Conservation (phyloP, 2,329 filamentous ascomycete species). For the Apiospora sp. region DNA sequence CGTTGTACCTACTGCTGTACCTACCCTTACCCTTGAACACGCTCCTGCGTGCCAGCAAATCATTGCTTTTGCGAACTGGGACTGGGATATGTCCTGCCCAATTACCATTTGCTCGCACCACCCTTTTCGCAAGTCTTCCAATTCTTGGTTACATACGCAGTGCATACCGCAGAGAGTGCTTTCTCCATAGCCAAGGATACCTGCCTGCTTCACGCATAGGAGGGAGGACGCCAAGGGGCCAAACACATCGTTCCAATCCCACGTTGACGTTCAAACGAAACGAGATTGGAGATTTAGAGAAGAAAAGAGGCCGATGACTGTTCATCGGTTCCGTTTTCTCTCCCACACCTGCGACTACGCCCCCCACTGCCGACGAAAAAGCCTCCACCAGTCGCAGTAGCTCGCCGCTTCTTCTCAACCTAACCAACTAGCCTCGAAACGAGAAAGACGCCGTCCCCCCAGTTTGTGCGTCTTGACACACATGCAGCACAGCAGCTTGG, state of each 20-base stretch:
- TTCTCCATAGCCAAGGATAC: constrained; percentile 13
- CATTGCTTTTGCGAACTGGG: constrained; percentile 24
- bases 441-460: constrained; percentile 13
- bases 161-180: constrained; percentile 9
- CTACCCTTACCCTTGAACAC: constrained; percentile 15
- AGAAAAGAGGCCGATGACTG: constrained; percentile 14
- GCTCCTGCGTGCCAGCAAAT: constrained; percentile 28
- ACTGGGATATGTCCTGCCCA: constrained; percentile 15
- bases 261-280: constrained; percentile 13
- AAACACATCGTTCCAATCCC: constrained; percentile 12
- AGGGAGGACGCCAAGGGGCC: background rate
- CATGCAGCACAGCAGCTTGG: constrained; percentile 14
- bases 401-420: constrained; percentile 21
- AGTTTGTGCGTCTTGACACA: constrained; percentile 21
- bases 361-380: constrained; percentile 22
- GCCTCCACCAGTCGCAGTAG: constrained; percentile 19
- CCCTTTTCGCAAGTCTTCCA: constrained; percentile 18
- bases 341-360: constrained; percentile 11
- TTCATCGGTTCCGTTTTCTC: constrained; percentile 14
- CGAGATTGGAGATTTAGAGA: constrained; percentile 19
- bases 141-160: constrained; percentile 17
- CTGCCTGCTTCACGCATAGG: constrained; percentile 10
- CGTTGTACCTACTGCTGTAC: constrained; percentile 11
- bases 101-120: constrained; percentile 10
- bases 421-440: constrained; percentile 22